Evolutionary conservation across 495 filamentous ascomycete genomes (phyloP).

Genomic region (Daldinia concentrica): DNA sequence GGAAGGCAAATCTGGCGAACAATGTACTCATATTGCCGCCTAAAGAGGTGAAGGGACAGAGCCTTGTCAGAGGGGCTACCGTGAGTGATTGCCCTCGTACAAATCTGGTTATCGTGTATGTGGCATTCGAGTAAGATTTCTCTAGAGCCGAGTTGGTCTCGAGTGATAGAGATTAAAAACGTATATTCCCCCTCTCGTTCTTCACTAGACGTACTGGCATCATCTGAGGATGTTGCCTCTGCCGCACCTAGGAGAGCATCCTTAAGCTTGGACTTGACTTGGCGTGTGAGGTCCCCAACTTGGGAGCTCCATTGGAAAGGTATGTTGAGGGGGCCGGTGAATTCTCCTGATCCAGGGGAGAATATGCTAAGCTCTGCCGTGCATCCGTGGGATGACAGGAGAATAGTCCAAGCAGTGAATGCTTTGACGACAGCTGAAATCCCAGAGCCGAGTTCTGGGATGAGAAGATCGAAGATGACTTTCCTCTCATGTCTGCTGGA

Average conservation of each 20-base stretch:
- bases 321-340: background rate
- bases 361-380: background rate
- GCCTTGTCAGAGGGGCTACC: background rate
- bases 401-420: background rate
- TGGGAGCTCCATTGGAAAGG: background rate
- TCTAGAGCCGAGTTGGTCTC: background rate
- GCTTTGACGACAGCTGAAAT: background rate
- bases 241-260: background rate
- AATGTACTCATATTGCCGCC: background rate
- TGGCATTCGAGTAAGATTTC: background rate
- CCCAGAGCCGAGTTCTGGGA: background rate
- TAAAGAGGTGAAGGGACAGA: background rate
- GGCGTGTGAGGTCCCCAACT: background rate
- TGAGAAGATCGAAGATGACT: background rate
- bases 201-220: background rate
- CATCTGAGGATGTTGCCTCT: background rate
- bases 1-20: background rate
- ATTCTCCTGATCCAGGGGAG: background rate
- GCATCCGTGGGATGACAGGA: background rate
- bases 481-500: background rate
- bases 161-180: conserved; percentile 1
- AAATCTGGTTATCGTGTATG: background rate
- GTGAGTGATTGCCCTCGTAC: background rate
- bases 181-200: background rate
- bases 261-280: background rate